Base-by-base conservation (phyloP, 345 rosid genomes). In the Eucalyptus polybractea region DNA sequence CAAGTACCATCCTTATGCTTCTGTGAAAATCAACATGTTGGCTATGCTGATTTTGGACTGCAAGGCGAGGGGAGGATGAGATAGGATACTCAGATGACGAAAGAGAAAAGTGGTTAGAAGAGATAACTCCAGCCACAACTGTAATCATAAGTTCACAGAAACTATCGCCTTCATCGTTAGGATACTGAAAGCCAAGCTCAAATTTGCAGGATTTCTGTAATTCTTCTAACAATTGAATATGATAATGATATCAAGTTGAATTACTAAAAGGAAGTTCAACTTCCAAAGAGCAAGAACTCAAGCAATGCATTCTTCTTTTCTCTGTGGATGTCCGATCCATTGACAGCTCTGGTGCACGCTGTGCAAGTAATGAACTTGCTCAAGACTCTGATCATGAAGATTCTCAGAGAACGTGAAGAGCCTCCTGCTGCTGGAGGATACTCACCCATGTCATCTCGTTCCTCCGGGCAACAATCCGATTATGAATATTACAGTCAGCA, bases 341-440 rank as follows among this genome's bases (percentile, higher is more conserved):
- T 95, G 91, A 95, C 98, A 76, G 99, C 98, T 56, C 92, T 96
- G 88, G 96, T 98, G 99, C 99, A 96, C 87, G 99, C 99, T 88
- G 98, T 98, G 53, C 99, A 95, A 97, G 98, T 97, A 24, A 97
- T 97, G 99, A 97, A 97, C 95, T 93, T 97, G 91, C 98, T 97
- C 50, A 95, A 97, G 94, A 96, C 96, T 88, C 92, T 98, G 65
- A 98, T 97, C 89, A 93, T 92, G 51, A 95, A 86, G 90, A 93
- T 93, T 37, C 88, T 94, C 21, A 92, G 97, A 86, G 97, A 96
- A 47, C 97, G 98, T 4, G 97, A 97, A 91, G 98, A 95, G 89
- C 85, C 92, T 47, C 92, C 93, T 19, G 91, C 93, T 19, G 91
- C 92, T 0, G 97, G 95, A 89, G 97, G 93, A 85, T 96, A 92